A percentile compares a stretch with the other conserved stretches of the same genome.
Evolutionary conservation across 2,329 filamentous ascomycete species (phyloP).

Genomic region (Ampelomyces quisqualis): DNA sequence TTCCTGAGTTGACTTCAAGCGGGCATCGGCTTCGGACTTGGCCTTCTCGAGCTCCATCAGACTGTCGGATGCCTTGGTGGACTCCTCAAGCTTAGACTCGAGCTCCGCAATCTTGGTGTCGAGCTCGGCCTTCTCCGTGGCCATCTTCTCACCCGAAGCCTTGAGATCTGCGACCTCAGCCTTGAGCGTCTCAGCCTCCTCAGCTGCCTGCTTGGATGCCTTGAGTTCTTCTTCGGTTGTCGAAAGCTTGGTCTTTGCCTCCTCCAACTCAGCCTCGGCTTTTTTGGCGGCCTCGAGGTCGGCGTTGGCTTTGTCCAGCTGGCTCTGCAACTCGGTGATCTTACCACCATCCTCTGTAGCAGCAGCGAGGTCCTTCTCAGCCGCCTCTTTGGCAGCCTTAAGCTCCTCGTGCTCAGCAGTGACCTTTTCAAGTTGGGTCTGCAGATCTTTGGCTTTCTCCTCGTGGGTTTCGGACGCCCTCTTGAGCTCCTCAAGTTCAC

Average conservation of each 20-base stretch:
- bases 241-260: slow-evolving; percentile 20
- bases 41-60: slow-evolving; percentile 20
- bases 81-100: slow-evolving; percentile 17
- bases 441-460: slow-evolving; percentile 5
- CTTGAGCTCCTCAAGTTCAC: slow-evolving; percentile 15
- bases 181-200: slow-evolving; percentile 17
- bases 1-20: slow-evolving; percentile 10
- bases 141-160: slow-evolving; percentile 22
- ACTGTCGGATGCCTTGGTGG: slow-evolving; percentile 16
- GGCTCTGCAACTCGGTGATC: slow-evolving; percentile 20
- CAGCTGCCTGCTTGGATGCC: slow-evolving; percentile 9
- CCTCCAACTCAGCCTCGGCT: slow-evolving; percentile 10
- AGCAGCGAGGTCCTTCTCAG: slow-evolving; percentile 12
- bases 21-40: slow-evolving; percentile 18
- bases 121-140: slow-evolving; percentile 24
- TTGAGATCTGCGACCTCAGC: slow-evolving; percentile 26
- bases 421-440: slow-evolving; percentile 15
- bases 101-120: slow-evolving; percentile 26
- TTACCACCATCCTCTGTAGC: slow-evolving; percentile 20
- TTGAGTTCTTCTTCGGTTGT: slow-evolving; percentile 7
- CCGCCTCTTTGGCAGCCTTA: slow-evolving; percentile 4
- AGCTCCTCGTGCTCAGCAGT: slow-evolving; percentile 19
- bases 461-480: slow-evolving; percentile 8
- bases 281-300: slow-evolving; percentile 23
- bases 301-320: slow-evolving; percentile 25